Evolutionary conservation across 148 eudicot species (phyloP).

Genomic region (Rhododendron molle): DNA sequence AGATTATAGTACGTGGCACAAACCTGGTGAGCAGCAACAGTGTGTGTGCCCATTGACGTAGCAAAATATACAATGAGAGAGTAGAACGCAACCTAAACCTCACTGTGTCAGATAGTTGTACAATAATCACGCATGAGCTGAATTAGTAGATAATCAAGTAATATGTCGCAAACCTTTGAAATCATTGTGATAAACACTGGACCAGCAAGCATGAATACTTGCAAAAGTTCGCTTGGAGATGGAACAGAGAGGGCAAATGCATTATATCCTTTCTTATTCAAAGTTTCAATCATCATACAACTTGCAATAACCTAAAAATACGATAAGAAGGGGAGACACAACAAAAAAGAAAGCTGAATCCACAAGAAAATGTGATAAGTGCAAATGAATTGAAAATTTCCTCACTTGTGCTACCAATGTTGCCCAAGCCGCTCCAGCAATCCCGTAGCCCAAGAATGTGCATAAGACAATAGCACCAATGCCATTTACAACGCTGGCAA

Average conservation of each 20-base stretch:
- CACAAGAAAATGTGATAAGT: neutral
- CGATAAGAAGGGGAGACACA: neutral
- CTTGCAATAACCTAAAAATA: conserved; percentile 73
- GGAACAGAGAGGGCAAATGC: conserved; percentile 62
- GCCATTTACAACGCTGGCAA: conserved; percentile 75
- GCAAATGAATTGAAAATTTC: neutral
- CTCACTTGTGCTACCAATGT: conserved; percentile 83
- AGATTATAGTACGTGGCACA: neutral
- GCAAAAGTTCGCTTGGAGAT: conserved; percentile 51
- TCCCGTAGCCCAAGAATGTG: conserved; percentile 65
- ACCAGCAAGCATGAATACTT: conserved; percentile 71
- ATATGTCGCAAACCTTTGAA: conserved; percentile 64
- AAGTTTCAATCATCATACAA: conserved; percentile 72
- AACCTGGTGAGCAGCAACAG: conserved; percentile 97
- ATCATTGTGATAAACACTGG: conserved; percentile 84
- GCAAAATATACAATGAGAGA: conserved; percentile 78
- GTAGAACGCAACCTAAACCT: conserved; percentile 66
- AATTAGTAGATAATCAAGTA: conserved; percentile 3
- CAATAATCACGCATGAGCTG: neutral
- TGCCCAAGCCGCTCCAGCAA: conserved; percentile 99
- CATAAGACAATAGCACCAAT: conserved; percentile 78
- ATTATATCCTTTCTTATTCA: conserved; percentile 83
- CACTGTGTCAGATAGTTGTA: conserved; percentile 15
- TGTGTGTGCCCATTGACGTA: conserved; percentile 85
- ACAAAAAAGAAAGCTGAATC: neutral